A percentile compares a stretch with the other conserved stretches of the same genome.
Evolutionary conservation across 495 filamentous ascomycete genomes (phyloP).

Genomic region (Aspergillus carlsbadensis): DNA sequence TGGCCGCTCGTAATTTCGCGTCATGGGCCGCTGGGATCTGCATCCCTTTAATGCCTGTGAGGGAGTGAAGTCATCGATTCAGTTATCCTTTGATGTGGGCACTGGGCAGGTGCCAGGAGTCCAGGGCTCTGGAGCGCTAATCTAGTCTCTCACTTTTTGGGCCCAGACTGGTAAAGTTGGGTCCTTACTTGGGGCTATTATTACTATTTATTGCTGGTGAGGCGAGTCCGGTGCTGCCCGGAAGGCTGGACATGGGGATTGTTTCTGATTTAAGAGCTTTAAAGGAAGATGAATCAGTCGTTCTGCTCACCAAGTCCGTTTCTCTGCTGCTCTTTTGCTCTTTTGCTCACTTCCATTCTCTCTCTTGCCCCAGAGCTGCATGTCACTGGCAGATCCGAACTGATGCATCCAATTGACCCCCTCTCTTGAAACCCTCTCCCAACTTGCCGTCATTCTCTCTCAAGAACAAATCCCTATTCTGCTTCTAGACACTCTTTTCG

Average conservation of each 20-base stretch:
- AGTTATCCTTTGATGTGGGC: too few relatives aligned
- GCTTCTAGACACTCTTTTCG: background rate
- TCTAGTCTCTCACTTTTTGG: background rate
- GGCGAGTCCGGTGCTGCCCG: slow-evolving; percentile 7
- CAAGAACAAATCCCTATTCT: background rate
- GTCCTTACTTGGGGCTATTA: slow-evolving; percentile 9
- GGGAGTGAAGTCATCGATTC: slow-evolving; percentile 2
- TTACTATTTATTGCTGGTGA: slow-evolving; percentile 9
- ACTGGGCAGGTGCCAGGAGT: background rate
- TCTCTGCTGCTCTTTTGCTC: too few relatives aligned
- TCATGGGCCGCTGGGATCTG: background rate
- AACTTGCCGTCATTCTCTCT: background rate
- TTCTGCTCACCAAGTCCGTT: background rate
- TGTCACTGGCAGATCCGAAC: background rate
- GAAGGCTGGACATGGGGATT: slow-evolving; percentile 6
- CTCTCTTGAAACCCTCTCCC: background rate
- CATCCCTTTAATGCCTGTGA: background rate
- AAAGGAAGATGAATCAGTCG: too few relatives aligned
- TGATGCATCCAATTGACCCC: background rate
- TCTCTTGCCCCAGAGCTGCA: background rate
- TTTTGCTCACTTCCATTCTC: background rate
- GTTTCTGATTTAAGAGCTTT: slow-evolving; percentile 4
- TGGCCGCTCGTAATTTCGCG: background rate
- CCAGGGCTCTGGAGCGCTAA: background rate
- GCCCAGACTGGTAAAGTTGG: slow-evolving; percentile 4